A percentile compares a stretch with the other conserved stretches of the same genome.
Conservation (phyloP, 805 yeast genomes). For the Ogataea minuta region DNA sequence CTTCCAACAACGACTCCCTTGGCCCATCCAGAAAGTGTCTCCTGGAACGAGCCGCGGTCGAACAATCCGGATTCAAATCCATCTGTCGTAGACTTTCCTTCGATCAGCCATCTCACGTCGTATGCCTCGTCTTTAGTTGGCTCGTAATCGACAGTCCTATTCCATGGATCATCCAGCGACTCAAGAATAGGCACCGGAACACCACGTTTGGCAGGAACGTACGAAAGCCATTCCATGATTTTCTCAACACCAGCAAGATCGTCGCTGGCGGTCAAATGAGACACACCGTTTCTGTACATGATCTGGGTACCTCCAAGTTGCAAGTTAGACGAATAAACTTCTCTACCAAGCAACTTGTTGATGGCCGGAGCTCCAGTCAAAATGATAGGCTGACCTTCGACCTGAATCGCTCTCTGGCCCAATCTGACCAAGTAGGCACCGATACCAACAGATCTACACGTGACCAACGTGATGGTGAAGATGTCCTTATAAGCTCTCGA, state of each 20-base stretch:
- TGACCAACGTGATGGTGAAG: constrained; percentile 95
- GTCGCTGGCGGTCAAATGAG: constrained; percentile 95
- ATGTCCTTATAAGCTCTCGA: constrained; percentile 97
- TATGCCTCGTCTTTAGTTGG: constrained; percentile 74
- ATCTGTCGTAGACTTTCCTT: constrained; percentile 68
- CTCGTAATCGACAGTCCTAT: constrained; percentile 79
- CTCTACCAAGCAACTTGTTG: constrained; percentile 93
- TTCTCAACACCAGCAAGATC: constrained; percentile 95
- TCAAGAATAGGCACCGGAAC: constrained; percentile 88
- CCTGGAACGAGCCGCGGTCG: constrained; percentile 91
- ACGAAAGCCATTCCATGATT: constrained; percentile 94
- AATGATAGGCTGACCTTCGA: constrained; percentile 97
- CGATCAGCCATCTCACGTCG: constrained; percentile 94
- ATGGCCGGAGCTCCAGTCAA: constrained; percentile 99
- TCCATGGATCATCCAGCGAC: constrained; percentile 78
- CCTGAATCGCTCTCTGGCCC: constrained; percentile 98
- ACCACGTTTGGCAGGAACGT: constrained; percentile 86
- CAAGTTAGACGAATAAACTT: constrained; percentile 93
- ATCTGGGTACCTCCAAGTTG: constrained; percentile 99
- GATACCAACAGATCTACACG: constrained; percentile 99
- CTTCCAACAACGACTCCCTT: constrained; percentile 98
- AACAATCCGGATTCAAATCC: constrained; percentile 88
- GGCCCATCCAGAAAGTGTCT: constrained; percentile 98
- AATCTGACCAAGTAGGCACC: constrained; percentile 98
- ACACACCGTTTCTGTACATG: constrained; percentile 97